phyloP scores from a whole-genome alignment of 2,329 filamentous ascomycete species.

The Fusarium nurragi region DNA sequence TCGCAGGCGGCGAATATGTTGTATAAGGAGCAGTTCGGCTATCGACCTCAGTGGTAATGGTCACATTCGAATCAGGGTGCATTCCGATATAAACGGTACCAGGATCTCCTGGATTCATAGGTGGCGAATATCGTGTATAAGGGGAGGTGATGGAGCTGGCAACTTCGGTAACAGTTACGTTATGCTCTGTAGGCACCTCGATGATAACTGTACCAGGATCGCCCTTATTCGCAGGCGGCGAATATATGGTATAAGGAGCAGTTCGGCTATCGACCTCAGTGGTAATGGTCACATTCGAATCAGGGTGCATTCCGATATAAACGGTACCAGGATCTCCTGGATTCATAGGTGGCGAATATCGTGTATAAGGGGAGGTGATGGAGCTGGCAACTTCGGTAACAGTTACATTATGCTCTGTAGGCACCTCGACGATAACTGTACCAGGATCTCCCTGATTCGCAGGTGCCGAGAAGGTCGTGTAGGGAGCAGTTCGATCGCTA shows the following conservation, averaged over 20 bases:
- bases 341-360: conserved; percentile 1
- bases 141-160: conserved; percentile 15
- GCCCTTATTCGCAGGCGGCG: not conserved
- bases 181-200: conserved; percentile 9
- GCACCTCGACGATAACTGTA: conserved; percentile 17
- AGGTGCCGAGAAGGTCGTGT: conserved; percentile 10
- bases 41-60: conserved; percentile 11
- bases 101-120: conserved; percentile 10
- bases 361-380: conserved; percentile 16
- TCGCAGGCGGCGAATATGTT: conserved; percentile 3
- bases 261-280: conserved; percentile 5
- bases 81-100: conserved; percentile 20
- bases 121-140: conserved; percentile 11
- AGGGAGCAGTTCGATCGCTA: not conserved
- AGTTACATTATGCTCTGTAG: conserved; percentile 18
- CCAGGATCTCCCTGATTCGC: conserved; percentile 8
- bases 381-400: conserved; percentile 16
- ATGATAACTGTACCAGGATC: conserved; percentile 14
- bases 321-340: conserved; percentile 22
- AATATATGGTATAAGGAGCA: conserved; percentile 13
- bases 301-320: conserved; percentile 11
- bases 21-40: conserved; percentile 13
- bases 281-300: conserved; percentile 18
- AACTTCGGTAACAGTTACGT: conserved; percentile 23
- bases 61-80: conserved; percentile 16